These are phyloP conservation scores for Neurospora sp. DNA, from an alignment of 495 filamentous ascomycete species.

Conservation along the genomic window DNA sequence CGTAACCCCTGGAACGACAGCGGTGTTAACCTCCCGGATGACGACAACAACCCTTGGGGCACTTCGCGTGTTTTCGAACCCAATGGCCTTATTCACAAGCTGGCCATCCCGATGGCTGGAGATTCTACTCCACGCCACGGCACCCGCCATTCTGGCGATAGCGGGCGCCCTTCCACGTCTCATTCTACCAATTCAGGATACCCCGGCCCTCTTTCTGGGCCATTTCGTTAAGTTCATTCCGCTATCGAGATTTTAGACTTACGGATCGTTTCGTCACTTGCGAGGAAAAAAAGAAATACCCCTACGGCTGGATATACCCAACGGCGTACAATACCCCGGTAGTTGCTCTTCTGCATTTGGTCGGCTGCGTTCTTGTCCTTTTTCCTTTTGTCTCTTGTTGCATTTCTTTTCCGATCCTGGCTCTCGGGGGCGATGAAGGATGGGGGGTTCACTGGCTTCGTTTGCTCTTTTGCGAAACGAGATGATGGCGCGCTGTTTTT, in stretches of 20 bases:
- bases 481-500: not conserved
- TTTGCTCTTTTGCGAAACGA: not conserved
- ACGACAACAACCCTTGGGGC: slow-evolving; percentile 59
- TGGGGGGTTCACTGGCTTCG: not conserved
- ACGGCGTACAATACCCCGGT: slow-evolving; percentile 41
- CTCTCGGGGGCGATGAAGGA: not conserved
- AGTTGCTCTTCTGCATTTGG: slow-evolving; percentile 50
- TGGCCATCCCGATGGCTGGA: slow-evolving; percentile 54
- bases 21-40: slow-evolving; percentile 83
- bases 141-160: slow-evolving; percentile 73
- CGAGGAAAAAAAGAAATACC: slow-evolving; percentile 33
- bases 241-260: slow-evolving; percentile 31
- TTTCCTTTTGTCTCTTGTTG: not conserved
- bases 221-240: slow-evolving; percentile 61
- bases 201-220: slow-evolving; percentile 71
- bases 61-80: slow-evolving; percentile 44
- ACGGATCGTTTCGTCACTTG: slow-evolving; percentile 18
- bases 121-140: slow-evolving; percentile 76
- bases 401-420: not conserved
- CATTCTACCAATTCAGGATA: slow-evolving; percentile 89
- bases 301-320: slow-evolving; percentile 48
- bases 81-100: slow-evolving; percentile 55
- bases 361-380: slow-evolving; percentile 29
- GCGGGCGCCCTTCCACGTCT: slow-evolving; percentile 84
- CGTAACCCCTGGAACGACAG: slow-evolving; percentile 97